These are phyloP conservation scores for Phaeomoniella chlamydospora DNA, from an alignment of 2,329 filamentous ascomycete genomes.

Conservation along the genomic window DNA sequence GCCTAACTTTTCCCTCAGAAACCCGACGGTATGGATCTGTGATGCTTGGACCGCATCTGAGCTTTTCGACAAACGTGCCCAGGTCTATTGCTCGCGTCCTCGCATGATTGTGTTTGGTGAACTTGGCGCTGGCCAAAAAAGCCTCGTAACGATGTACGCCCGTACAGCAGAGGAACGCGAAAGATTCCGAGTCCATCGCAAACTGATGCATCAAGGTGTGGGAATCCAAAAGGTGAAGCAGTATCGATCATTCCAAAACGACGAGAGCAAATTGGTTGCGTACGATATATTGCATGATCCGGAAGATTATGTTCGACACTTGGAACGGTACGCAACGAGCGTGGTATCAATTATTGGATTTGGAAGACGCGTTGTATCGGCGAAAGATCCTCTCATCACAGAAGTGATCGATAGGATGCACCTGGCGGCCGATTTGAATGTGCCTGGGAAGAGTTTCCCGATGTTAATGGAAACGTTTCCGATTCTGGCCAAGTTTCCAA, in stretches of 20 bases:
- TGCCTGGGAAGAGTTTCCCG: constrained; percentile 39
- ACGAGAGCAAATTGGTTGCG: constrained; percentile 42
- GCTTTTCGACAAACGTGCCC: constrained; percentile 17
- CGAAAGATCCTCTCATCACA: constrained; percentile 43
- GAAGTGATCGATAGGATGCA: constrained; percentile 49
- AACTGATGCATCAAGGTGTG: constrained; percentile 37
- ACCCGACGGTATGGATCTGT: constrained; percentile 14
- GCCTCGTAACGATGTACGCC: constrained; percentile 25
- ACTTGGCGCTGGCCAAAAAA: constrained; percentile 12
- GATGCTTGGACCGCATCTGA: constrained; percentile 16
- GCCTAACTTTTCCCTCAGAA: constrained; percentile 5
- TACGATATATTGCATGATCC: constrained; percentile 20
- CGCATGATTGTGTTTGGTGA: constrained; percentile 17
- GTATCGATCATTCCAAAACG: constrained; percentile 40
- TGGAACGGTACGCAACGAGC: constrained; percentile 25
- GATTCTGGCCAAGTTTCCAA: constrained; percentile 32
- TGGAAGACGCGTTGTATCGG: constrained; percentile 22
- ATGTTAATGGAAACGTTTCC: constrained; percentile 45
- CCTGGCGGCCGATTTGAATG: constrained; percentile 39
- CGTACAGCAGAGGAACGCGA: constrained; percentile 15
- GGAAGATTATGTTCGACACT: constrained; percentile 19
- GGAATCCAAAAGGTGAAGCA: constrained; percentile 40
- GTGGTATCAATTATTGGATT: constrained; percentile 26
- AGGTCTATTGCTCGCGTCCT: constrained; percentile 16
- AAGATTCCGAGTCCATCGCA: constrained; percentile 26